These are phyloP conservation scores for Teratosphaeriaceae sp. DNA, from an alignment of 2,329 filamentous ascomycete genomes.

Conservation along the genomic window DNA sequence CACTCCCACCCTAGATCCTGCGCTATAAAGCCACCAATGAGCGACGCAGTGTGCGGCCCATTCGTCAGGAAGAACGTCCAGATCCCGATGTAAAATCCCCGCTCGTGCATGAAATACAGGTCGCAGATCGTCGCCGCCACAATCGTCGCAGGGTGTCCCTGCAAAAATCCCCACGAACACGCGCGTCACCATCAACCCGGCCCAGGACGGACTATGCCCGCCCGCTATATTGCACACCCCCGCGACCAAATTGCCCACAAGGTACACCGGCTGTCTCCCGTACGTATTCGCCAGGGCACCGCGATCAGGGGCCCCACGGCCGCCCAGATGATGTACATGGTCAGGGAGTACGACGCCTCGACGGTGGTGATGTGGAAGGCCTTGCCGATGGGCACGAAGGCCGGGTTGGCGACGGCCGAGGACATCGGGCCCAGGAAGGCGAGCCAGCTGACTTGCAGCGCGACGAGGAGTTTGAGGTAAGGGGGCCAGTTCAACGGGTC, in stretches of 20 bases:
- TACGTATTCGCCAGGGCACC: constrained; percentile 12
- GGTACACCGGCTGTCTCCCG: constrained; percentile 9
- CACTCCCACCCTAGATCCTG: constrained; percentile 39
- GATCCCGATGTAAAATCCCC: constrained; percentile 12
- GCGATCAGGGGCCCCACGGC: constrained; percentile 9
- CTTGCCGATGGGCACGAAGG: constrained; percentile 8
- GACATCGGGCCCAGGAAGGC: constrained; percentile 9
- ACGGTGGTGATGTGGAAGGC: constrained; percentile 8
- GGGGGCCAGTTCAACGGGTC: constrained; percentile 2
- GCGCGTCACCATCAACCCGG: background rate
- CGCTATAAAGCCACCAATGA: constrained; percentile 34
- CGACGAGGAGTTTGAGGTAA: constrained; percentile 7
- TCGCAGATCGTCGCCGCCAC: constrained; percentile 14
- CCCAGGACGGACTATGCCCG: constrained; percentile 5
- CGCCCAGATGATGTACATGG: constrained; percentile 8
- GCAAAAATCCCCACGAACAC: constrained; percentile 4
- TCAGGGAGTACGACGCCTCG: constrained; percentile 10
- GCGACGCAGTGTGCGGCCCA: constrained; percentile 11
- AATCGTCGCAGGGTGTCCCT: constrained; percentile 10
- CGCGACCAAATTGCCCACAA: constrained; percentile 1
- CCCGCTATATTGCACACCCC: constrained; percentile 5
- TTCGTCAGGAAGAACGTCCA: constrained; percentile 14
- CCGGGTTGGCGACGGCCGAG: constrained; percentile 11
- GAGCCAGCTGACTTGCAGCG: constrained; percentile 4
- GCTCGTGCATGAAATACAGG: constrained; percentile 11